Evolutionary conservation across 2,329 filamentous ascomycete species (phyloP), one percentile per base, ranked within the genome.

Genomic region (Botrytis sinoallii): DNA sequence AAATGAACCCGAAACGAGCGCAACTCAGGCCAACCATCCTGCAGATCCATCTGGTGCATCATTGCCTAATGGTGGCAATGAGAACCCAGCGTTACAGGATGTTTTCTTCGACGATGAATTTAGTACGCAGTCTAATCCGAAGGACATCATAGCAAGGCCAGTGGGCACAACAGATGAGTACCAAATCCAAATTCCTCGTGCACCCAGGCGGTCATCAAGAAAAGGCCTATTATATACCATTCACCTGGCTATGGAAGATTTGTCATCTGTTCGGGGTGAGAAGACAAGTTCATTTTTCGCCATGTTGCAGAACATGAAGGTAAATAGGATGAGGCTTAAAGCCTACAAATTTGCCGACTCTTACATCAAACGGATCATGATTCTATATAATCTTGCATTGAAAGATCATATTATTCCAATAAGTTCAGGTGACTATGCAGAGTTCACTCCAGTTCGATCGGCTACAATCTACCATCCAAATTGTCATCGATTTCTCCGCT

Each of bases 41-140:
- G 42, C 1, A 32, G 12, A 66, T 20, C 20, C 10, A 35, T 2
- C 18, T 25, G 42, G 12, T 22, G 7, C 5, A 35, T 1, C 0
- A 1, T 35, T 66, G 18, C 3, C 29, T 48, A 25, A 12, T 46
- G 29, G 4, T 7, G 1, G 18, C 2, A 35, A 46, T 20, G 44
- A 32, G 5, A 35, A 25, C 8, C 42, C 22, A 0, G 9, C 0
- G 4, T 0, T 22, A 16, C 42, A 48, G 1, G 22, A 35, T 12
- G 1, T 5, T 48, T 48, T 48, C 9, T 18, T 29, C 29, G 20
- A 0, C 29, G n/a, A n/a, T 32, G 10, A 48, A 3, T 35, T 10
- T 9, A 14, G 29, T 48, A 66, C 20, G 9, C 63, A 46, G 9
- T 44, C 20, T 12, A 48, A 48, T 38, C 12, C 12, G 10, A 18